Conservation (phyloP, 192 early-diverging fungal genomes). For the Umbelopsis vinacea region DNA sequence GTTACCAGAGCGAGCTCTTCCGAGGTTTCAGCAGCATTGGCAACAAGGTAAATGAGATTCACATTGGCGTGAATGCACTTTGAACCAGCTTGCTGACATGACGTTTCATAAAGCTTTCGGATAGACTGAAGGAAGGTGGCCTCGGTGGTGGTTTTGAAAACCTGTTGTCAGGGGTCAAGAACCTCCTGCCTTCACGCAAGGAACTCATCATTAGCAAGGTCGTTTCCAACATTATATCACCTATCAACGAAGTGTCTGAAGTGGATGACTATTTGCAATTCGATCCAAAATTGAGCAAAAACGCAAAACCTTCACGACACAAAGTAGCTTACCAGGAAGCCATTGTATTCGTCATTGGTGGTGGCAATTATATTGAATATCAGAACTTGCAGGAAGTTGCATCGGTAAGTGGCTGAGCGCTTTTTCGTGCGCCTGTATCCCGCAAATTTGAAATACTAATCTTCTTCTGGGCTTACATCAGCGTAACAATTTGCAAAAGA, state of each 20-base stretch:
- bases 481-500: slow-evolving; percentile 60
- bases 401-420: slow-evolving; percentile 48
- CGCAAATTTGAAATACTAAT: not conserved
- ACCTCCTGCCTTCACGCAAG: slow-evolving; percentile 89
- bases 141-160: slow-evolving; percentile 74
- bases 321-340: slow-evolving; percentile 83
- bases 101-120: slow-evolving; percentile 55
- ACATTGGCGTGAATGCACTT: not conserved
- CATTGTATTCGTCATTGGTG: slow-evolving; percentile 97
- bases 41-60: slow-evolving; percentile 56
- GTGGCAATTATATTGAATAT: slow-evolving; percentile 98
- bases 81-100: not conserved
- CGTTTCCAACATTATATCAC: slow-evolving; percentile 85
- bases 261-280: slow-evolving; percentile 88
- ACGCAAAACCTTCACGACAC: slow-evolving; percentile 48
- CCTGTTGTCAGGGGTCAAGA: slow-evolving; percentile 88
- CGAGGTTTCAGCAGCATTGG: slow-evolving; percentile 74
- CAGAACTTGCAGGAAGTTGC: slow-evolving; percentile 94
- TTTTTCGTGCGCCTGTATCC: too few species aligned
- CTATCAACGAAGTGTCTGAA: slow-evolving; percentile 49
- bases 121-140: slow-evolving; percentile 70
- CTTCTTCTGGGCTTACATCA: slow-evolving; percentile 23
- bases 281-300: slow-evolving; percentile 81
- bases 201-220: slow-evolving; percentile 87
- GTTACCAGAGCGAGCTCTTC: slow-evolving; percentile 54